Base-by-base conservation (phyloP, 2,329 filamentous ascomycete species). In the Leptographium radiaticola region DNA sequence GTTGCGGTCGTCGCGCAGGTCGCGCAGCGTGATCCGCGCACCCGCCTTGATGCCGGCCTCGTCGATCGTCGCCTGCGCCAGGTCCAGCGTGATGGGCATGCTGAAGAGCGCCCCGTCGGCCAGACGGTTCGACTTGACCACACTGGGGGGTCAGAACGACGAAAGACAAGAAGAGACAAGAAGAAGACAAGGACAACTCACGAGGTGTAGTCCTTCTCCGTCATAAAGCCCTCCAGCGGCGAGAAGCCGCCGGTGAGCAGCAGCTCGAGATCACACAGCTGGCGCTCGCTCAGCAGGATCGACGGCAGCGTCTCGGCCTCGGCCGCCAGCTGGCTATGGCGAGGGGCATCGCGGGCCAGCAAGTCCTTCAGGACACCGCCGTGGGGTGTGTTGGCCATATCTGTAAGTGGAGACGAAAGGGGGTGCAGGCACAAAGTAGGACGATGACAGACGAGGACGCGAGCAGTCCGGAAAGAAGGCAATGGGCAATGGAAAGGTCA, bases 201-300 rank as follows among this genome's bases (percentile, higher is more conserved):
- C 88, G 87, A 84, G 71, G 95, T 86, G 77, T 95, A 98, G 72
- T 98, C 93, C 73, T 89, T 86, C 77, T 98, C 83, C 70, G 81
- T 95, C 86, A 98, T 86, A 77, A 98, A 98, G 65, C 90, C 93
- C 81, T 98, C 91, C 43, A 98, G 81, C 56, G 93, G 93, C 60
- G 90, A 96, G 76, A 98, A 98, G 61, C 93, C 93, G 68, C 93
- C 93, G 71, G 89, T 97, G 70, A 98, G 83, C 66, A 98, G 89
- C 71, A 98, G 74, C 74, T 98, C 93, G 62, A 98, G 79, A 78
- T 98, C 93, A 73, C 93, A 98, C 50, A 98, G 83, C 73, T 98
- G 93, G 65, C 93, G 84, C 79, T 98, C 93, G 51, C 81, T 86
- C 61, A 98, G 83, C 56, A 86, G 74, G 62, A 98, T 77, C 40